phyloP scores from a whole-genome alignment of 1,284 basidiomycete species.

The Ceratobasidium sp. region DNA sequence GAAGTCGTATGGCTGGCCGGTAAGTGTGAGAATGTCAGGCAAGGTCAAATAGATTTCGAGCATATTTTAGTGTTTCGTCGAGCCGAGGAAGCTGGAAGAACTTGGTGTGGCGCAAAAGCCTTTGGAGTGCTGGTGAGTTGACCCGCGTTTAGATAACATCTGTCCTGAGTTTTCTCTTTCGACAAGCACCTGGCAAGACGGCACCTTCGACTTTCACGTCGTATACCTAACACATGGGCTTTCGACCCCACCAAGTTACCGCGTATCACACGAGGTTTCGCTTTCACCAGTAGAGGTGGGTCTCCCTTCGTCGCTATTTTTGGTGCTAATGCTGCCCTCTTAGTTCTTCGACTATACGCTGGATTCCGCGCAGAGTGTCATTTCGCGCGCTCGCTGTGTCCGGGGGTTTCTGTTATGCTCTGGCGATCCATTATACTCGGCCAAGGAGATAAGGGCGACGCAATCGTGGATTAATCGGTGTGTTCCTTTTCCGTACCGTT shows the following conservation, averaged over 20 bases:
- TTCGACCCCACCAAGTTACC: not conserved
- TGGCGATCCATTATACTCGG: not conserved
- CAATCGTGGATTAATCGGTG: conserved; percentile 19
- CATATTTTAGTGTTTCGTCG: not conserved
- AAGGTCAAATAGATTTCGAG: too few relatives aligned
- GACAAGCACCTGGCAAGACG: not conserved
- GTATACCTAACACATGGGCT: conserved; percentile 34
- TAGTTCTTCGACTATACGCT: conserved; percentile 15
- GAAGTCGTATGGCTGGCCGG: conserved; percentile 6
- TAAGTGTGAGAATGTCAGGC: too few relatives aligned
- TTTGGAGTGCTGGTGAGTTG: not conserved
- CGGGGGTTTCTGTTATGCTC: not conserved
- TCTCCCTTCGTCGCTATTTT: too few relatives aligned
- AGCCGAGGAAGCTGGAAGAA: conserved; percentile 16
- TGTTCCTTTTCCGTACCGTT: too few relatives aligned
- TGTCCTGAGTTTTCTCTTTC: not conserved
- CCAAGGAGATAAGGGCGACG: not conserved
- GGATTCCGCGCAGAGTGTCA: not conserved
- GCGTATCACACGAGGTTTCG: not conserved
- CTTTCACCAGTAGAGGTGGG: not conserved
- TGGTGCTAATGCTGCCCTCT: too few relatives aligned
- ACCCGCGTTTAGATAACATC: not conserved
- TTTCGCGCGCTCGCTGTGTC: not conserved
- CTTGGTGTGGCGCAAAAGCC: not conserved
- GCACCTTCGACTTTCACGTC: not conserved